These are phyloP conservation scores for Heliosperma pusillum DNA, from an alignment of 148 eudicot species.

Conservation along the genomic window DNA sequence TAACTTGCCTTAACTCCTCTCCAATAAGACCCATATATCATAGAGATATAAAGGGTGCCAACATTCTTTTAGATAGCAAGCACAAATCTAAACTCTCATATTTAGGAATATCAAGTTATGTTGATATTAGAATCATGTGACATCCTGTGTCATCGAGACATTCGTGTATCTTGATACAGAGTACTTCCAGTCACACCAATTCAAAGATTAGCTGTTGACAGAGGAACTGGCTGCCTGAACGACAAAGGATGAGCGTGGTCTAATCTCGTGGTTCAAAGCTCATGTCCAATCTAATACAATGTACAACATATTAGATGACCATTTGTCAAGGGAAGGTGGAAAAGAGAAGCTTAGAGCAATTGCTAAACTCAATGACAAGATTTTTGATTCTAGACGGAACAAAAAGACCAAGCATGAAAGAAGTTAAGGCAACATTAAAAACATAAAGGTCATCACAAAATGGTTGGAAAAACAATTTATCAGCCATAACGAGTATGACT, in stretches of 20 bases:
- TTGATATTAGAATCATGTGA: constrained; percentile 23
- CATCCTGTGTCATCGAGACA: constrained; percentile 21
- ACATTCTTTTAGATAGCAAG: constrained; percentile 24
- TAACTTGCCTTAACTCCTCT: constrained; percentile 20
- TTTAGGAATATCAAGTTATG: constrained; percentile 25
- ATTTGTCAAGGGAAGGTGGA: constrained; percentile 2
- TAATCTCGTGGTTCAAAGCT: constrained; percentile 11
- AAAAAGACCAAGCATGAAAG: constrained; percentile 25
- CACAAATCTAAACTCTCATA: constrained; percentile 17
- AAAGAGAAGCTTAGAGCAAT: neutral
- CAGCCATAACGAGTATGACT: neutral
- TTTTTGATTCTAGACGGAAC: constrained; percentile 21
- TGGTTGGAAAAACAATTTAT: neutral
- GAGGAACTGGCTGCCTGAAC: constrained; percentile 4
- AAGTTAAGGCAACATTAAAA: constrained; percentile 7
- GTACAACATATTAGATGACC: constrained; percentile 12
- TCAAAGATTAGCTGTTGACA: constrained; percentile 5
- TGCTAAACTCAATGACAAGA: constrained; percentile 19
- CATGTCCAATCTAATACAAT: neutral
- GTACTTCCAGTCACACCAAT: no score
- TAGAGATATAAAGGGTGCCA: constrained; percentile 23
- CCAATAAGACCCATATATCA: constrained; percentile 17
- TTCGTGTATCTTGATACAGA: constrained; percentile 14
- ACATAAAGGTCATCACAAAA: neutral
- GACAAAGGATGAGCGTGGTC: constrained; percentile 2